These are phyloP conservation scores for Talaromyces sp. DNA, from an alignment of 2,329 filamentous ascomycete genomes.

Conservation along the genomic window DNA sequence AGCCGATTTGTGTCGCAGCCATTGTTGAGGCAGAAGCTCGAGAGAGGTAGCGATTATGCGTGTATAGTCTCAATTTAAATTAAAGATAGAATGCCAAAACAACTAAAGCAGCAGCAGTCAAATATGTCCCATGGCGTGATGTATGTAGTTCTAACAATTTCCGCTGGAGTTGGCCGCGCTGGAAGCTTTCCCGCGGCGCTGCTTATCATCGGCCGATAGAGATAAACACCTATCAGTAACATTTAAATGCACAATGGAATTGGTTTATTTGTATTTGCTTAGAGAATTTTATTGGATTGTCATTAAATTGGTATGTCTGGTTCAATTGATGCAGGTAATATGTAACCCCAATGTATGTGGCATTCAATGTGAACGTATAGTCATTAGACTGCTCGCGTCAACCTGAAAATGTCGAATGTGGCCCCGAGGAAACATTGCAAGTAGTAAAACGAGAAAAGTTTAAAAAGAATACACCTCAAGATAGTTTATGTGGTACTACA, in stretches of 20 bases:
- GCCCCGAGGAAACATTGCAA: background rate
- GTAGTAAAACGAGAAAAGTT: background rate
- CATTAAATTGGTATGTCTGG: too few relatives aligned
- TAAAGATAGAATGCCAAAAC: too few relatives aligned
- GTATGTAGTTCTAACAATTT: background rate
- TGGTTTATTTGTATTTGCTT: too few relatives aligned
- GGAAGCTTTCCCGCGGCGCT: background rate
- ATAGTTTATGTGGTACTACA: background rate
- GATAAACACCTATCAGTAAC: background rate
- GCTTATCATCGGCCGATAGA: background rate
- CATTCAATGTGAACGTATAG: too few relatives aligned
- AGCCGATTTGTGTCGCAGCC: constrained; percentile 24
- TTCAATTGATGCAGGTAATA: too few relatives aligned
- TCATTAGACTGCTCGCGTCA: too few relatives aligned
- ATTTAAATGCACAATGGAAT: too few relatives aligned
- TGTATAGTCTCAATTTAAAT: background rate
- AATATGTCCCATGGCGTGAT: background rate
- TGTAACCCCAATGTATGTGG: too few relatives aligned
- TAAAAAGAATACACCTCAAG: background rate
- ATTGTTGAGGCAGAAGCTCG: background rate
- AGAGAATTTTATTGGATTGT: too few relatives aligned
- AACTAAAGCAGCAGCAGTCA: background rate
- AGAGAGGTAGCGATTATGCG: background rate
- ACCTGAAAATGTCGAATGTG: too few relatives aligned
- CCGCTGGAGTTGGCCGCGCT: too few relatives aligned